Evolutionary conservation across 2,329 filamentous ascomycete species (phyloP).

Genomic region (Diaporthe citrichinensis): DNA sequence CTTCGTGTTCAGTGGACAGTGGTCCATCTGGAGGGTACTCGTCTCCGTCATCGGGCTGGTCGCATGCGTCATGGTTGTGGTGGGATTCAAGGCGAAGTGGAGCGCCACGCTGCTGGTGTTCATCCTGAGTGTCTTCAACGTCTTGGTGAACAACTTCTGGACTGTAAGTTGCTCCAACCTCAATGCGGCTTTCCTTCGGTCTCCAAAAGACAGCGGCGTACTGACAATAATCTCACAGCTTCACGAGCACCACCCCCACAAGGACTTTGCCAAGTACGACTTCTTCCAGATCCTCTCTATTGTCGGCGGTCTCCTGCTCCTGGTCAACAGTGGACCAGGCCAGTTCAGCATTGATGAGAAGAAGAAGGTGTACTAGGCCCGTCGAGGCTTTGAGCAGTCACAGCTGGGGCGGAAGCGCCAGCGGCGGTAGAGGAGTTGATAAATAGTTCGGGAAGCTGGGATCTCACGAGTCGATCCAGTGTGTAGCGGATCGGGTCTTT

Average conservation of each 20-base stretch:
- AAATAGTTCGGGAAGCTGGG: slow-evolving; percentile 25
- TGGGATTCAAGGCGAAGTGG: slow-evolving; percentile 99
- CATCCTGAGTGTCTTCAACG: slow-evolving; percentile 95
- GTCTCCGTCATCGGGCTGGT: slow-evolving; percentile 89
- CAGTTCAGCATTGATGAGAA: slow-evolving; percentile 99
- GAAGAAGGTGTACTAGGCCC: slow-evolving; percentile 96
- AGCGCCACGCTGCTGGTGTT: slow-evolving; percentile 96
- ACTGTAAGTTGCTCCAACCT: slow-evolving; percentile 76
- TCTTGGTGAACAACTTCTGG: slow-evolving; percentile 99
- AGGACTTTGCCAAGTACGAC: slow-evolving; percentile 99
- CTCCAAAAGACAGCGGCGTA: slow-evolving; percentile 30
- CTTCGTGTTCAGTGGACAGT: slow-evolving; percentile 95
- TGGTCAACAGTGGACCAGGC: slow-evolving; percentile 98
- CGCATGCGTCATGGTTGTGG: slow-evolving; percentile 97
- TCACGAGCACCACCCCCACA: slow-evolving; percentile 97
- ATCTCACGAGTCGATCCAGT: slow-evolving; percentile 27
- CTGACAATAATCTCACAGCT: slow-evolving; percentile 70
- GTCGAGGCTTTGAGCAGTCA: not conserved
- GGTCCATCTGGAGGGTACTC: slow-evolving; percentile 88
- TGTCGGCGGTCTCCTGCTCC: slow-evolving; percentile 93
- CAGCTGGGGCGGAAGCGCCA: not conserved
- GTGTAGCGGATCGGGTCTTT: slow-evolving; percentile 16
- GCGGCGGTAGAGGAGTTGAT: not conserved
- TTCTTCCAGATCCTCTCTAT: slow-evolving; percentile 99
- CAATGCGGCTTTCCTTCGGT: not conserved